Evolutionary conservation across 371 early-diverging fungal species (phyloP).

Genomic region (Zopfochytrium polystomum): DNA sequence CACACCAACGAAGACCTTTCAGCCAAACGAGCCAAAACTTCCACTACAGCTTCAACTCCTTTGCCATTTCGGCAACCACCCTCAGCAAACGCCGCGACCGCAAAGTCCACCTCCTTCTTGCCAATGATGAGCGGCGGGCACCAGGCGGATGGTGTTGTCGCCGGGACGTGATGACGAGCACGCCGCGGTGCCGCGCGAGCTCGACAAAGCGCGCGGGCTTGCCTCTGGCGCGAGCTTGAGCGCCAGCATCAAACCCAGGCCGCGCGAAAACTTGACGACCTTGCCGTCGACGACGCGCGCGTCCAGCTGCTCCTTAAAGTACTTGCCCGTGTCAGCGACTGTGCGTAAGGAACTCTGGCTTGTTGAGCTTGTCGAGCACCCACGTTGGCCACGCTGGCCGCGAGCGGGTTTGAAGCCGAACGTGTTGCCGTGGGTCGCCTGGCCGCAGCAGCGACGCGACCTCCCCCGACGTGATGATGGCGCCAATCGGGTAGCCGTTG

Average conservation of each 20-base stretch:
- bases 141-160: constrained; percentile 80
- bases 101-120: constrained; percentile 65
- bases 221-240: constrained; percentile 37
- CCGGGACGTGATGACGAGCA: constrained; percentile 88
- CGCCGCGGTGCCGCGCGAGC: constrained; percentile 75
- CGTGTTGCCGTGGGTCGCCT: constrained; percentile 95
- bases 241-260: constrained; percentile 82
- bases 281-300: constrained; percentile 53
- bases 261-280: constrained; percentile 73
- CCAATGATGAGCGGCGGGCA: constrained; percentile 84
- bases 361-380: constrained; percentile 67
- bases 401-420: constrained; percentile 94
- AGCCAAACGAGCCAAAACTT: too few species aligned
- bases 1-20: too few species aligned
- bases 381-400: constrained; percentile 68
- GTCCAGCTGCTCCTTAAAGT: constrained; percentile 52
- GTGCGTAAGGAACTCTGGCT: constrained; percentile 64
- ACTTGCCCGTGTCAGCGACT: constrained; percentile 61
- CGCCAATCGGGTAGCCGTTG: constrained; percentile 73
- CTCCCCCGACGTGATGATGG: constrained; percentile 76
- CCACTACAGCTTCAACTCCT: constrained; percentile 42
- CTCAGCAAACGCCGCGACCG: constrained; percentile 61
- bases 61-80: constrained; percentile 56
- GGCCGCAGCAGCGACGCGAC: constrained; percentile 73
- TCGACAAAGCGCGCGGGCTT: constrained; percentile 71